Percentiles rank a stretch among this genome's conserved stretches.
Conservation (phyloP, 2,329 filamentous ascomycete genomes). For the Cercospora beticola region DNA sequence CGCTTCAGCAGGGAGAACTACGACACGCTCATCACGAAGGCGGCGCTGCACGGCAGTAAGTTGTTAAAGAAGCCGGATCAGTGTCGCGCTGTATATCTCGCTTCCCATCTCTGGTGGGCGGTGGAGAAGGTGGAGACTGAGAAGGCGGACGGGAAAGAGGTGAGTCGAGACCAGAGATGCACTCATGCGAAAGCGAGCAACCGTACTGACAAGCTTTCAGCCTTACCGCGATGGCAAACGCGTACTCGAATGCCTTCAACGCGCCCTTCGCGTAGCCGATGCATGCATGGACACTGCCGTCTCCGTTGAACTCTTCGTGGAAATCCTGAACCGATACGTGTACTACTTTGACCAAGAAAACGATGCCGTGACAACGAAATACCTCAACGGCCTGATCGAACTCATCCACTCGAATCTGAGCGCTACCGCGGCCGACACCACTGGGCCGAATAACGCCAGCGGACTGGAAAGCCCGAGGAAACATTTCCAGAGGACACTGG, state of each 20-base stretch:
- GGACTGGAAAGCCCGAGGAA: slow-evolving; percentile 85
- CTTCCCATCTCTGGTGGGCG: slow-evolving; percentile 97
- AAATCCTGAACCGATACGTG: slow-evolving; percentile 96
- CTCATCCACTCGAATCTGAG: slow-evolving; percentile 95
- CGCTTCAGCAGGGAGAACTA: slow-evolving; percentile 93
- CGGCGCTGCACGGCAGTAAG: slow-evolving; percentile 93
- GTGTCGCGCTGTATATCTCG: slow-evolving; percentile 92
- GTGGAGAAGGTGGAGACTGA: slow-evolving; percentile 76
- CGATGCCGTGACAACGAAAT: slow-evolving; percentile 96
- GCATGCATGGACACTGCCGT: slow-evolving; percentile 99
- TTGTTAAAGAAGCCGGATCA: slow-evolving; percentile 97
- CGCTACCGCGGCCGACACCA: slow-evolving; percentile 43
- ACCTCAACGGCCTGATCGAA: slow-evolving; percentile 95
- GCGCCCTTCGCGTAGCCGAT: slow-evolving; percentile 91
- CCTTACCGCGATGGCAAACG: slow-evolving; percentile 97
- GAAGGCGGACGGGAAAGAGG: slow-evolving; percentile 33
- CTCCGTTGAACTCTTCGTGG: slow-evolving; percentile 95
- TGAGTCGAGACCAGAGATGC: slow-evolving; percentile 11
- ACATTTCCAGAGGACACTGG: slow-evolving; percentile 91
- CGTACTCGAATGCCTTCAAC: slow-evolving; percentile 92
- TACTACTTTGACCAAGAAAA: slow-evolving; percentile 99
- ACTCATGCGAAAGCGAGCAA: no score
- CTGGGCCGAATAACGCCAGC: slow-evolving; percentile 69
- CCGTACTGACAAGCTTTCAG: slow-evolving; percentile 46
- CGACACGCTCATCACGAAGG: slow-evolving; percentile 97